These are phyloP conservation scores for Globisporangium polare DNA, from an alignment of 352 stramenopile species.

Conservation along the genomic window DNA sequence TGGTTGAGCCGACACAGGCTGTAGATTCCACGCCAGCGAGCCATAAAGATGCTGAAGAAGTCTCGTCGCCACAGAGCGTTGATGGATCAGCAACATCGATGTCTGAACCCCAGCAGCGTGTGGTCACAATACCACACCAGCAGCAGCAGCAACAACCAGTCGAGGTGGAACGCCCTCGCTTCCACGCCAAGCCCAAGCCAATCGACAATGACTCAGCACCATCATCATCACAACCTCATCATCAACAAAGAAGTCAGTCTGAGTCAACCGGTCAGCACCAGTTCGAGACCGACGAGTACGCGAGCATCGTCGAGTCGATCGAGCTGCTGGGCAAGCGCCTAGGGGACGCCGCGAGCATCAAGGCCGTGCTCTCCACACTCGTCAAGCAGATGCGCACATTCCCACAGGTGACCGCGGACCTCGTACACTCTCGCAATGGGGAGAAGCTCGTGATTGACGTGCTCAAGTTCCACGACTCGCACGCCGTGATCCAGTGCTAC, in stretches of 20 bases:
- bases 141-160: no score
- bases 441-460: conserved; percentile 50
- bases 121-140: not conserved
- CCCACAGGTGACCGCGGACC: conserved; percentile 57
- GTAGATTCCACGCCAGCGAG: not conserved
- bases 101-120: not conserved
- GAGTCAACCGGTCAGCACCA: not conserved
- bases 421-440: conserved; percentile 41
- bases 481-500: conserved; percentile 82
- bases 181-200: conserved; percentile 2
- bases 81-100: not conserved
- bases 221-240: not conserved
- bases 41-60: not conserved
- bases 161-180: conserved; percentile 15
- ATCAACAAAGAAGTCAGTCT: not conserved
- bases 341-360: conserved; percentile 41
- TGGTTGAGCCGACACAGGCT: not conserved
- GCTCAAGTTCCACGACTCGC: conserved; percentile 50
- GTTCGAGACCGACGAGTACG: conserved; percentile 32
- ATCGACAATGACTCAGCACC: not conserved
- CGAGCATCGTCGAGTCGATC: conserved; percentile 39
- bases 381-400: conserved; percentile 80
- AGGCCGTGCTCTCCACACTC: conserved; percentile 59
- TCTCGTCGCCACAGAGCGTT: not conserved
- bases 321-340: conserved; percentile 40